A percentile compares a stretch with the other conserved stretches of the same genome.
Evolutionary conservation across 2,329 filamentous ascomycete species (phyloP).

Genomic region (Ophiobolus disseminans): DNA sequence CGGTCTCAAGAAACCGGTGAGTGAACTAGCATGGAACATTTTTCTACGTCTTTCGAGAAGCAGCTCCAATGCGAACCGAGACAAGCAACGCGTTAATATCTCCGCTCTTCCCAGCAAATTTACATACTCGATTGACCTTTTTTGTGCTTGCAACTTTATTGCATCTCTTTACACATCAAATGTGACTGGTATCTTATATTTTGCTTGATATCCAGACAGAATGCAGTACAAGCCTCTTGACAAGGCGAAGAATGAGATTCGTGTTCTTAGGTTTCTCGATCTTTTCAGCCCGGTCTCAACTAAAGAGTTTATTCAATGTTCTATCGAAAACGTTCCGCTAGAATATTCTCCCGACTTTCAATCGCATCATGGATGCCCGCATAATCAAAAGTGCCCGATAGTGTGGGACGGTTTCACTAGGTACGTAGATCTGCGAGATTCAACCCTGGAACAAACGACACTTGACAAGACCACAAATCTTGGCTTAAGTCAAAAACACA

Average conservation of each 20-base stretch:
- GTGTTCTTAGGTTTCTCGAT: constrained; percentile 2
- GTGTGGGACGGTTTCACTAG: constrained; percentile 3
- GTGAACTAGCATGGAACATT: neutral
- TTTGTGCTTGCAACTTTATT: neutral
- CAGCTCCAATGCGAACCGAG: neutral
- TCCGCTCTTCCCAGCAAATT: neutral
- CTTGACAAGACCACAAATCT: constrained; percentile 1
- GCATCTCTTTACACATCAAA: neutral
- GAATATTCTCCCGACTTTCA: neutral
- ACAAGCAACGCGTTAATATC: neutral
- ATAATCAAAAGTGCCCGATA: neutral
- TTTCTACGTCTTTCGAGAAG: constrained; percentile 1
- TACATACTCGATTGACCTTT: neutral
- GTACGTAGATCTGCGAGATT: constrained; percentile 7
- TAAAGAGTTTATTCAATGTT: constrained; percentile 1
- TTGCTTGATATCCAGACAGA: neutral
- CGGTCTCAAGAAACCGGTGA: neutral
- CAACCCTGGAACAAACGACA: constrained; percentile 5
- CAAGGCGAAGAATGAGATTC: constrained; percentile 5
- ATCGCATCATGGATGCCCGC: neutral
- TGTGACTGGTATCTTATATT: neutral
- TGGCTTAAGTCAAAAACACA: neutral
- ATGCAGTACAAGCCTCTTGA: constrained; percentile 7
- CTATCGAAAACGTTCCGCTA: constrained; percentile 4
- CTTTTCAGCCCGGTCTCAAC: constrained; percentile 1